These are phyloP conservation scores for Trichoderma sp. DNA, from an alignment of 2,329 filamentous ascomycete species.

Conservation along the genomic window DNA sequence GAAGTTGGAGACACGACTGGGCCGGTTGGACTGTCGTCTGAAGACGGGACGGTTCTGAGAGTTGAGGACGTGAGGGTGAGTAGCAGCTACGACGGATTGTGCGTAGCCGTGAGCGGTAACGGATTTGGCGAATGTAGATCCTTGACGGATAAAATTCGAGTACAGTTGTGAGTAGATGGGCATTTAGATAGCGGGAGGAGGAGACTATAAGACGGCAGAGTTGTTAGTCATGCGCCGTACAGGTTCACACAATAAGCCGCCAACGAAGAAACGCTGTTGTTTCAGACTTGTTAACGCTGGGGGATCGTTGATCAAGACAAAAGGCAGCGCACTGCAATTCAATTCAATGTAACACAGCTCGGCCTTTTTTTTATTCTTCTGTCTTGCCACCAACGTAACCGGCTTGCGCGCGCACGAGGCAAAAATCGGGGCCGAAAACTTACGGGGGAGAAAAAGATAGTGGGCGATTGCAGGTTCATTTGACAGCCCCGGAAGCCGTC, in stretches of 20 bases:
- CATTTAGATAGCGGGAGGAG: constrained; percentile 82
- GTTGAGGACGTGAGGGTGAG: constrained; percentile 76
- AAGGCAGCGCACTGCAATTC: neutral
- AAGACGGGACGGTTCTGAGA: constrained; percentile 68
- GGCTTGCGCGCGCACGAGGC: constrained; percentile 1
- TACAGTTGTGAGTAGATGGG: constrained; percentile 70
- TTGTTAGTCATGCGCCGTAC: neutral
- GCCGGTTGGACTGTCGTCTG: constrained; percentile 57
- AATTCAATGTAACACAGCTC: neutral
- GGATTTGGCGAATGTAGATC: constrained; percentile 81
- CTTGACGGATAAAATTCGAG: constrained; percentile 90
- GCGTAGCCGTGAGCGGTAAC: constrained; percentile 97
- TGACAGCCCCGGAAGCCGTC: constrained; percentile 80
- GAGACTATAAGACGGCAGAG: constrained; percentile 46
- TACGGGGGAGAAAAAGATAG: constrained; percentile 65
- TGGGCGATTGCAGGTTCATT: constrained; percentile 92
- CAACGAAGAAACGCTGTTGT: neutral
- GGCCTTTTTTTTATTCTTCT: neutral
- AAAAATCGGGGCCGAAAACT: constrained; percentile 35
- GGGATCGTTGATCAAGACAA: neutral
- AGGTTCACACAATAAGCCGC: neutral
- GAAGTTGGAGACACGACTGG: constrained; percentile 56
- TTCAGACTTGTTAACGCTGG: neutral
- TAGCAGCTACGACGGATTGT: constrained; percentile 94
- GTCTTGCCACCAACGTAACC: neutral